Conservation (phyloP, 352 stramenopile genomes). For the Phytophthora citricola region DNA sequence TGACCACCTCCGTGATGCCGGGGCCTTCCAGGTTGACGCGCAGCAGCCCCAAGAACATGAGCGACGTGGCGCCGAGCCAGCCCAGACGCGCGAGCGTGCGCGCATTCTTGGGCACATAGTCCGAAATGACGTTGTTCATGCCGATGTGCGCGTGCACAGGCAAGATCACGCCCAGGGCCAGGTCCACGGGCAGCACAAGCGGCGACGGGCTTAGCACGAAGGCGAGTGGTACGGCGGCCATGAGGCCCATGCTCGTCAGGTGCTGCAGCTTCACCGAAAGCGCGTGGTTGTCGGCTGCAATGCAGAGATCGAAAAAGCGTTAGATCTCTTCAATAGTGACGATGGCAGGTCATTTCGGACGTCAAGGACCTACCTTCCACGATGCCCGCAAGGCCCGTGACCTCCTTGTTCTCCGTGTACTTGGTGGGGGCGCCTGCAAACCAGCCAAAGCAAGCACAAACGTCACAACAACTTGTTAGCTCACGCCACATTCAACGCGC, state of each 20-base stretch:
- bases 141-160: conserved; percentile 93
- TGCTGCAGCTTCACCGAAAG: conserved; percentile 74
- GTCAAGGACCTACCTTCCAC: conserved; percentile 63
- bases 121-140: conserved; percentile 94
- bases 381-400: conserved; percentile 64
- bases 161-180: conserved; percentile 84
- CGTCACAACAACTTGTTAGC: conserved; percentile 11
- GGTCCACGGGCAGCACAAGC: conserved; percentile 76
- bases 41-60: conserved; percentile 86
- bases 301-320: background rate
- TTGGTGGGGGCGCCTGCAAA: conserved; percentile 60
- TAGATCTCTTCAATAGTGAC: background rate
- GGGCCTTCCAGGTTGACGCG: conserved; percentile 86
- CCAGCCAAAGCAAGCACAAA: background rate
- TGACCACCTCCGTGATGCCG: conserved; percentile 87
- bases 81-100: conserved; percentile 65
- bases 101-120: conserved; percentile 93
- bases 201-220: conserved; percentile 82
- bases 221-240: conserved; percentile 69
- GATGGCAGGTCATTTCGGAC: background rate
- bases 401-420: conserved; percentile 85
- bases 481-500: conserved; percentile 13
- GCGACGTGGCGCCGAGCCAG: conserved; percentile 74
- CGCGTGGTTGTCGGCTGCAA: conserved; percentile 77
- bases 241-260: conserved; percentile 59